Evolutionary conservation across 345 rosid species (phyloP), one percentile per base, ranked within the genome.

Genomic region (Lumnitzera racemosa): DNA sequence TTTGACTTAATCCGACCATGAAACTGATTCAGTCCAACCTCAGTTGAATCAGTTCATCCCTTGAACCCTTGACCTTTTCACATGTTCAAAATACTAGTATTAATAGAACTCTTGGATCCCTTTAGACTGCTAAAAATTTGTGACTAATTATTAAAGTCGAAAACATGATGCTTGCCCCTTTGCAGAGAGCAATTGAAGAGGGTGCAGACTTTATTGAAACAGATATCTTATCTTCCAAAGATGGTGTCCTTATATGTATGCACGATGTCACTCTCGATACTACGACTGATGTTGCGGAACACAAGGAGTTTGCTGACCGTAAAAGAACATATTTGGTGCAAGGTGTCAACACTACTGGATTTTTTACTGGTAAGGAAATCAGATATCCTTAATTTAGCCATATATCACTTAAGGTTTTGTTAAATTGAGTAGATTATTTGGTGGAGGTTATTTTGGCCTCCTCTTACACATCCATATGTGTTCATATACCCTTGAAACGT

Each of bases 181-280:
- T 78, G 64, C 74, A 94, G 97, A 94, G 95, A 74, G 96, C 96
- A 25, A 90, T 90, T 57, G 90, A 86, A 72, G 99, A 94, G 61
- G 97, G 96, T 56, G 73, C 99, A 65, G 97, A 90, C 74, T 94
- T 90, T 72, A 94, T 94, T 55, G 99, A 94, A 79, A 65, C 95
- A 14, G 95, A 94, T 78, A 80, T 90, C 36, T 63, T 87, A 11
- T 72, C 96, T 63, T 61, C 95, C 53, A 94, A 84, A 75, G 97
- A 90, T 56, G 96, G 96, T 67, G 76, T 84, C 27, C 95, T 90
- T 27, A 80, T 90, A 65, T 90, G 99, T 72, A 71, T 71, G 61
- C 99, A 87, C 59, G 96, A 94, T 62, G 84, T 90, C 46, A 77
- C 68, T 61, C 91, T 94, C 41, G 97, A 94, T 76, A 63, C 61